Conservation (phyloP, 768 basidiomycete genomes). For the Russula ochroleuca region DNA sequence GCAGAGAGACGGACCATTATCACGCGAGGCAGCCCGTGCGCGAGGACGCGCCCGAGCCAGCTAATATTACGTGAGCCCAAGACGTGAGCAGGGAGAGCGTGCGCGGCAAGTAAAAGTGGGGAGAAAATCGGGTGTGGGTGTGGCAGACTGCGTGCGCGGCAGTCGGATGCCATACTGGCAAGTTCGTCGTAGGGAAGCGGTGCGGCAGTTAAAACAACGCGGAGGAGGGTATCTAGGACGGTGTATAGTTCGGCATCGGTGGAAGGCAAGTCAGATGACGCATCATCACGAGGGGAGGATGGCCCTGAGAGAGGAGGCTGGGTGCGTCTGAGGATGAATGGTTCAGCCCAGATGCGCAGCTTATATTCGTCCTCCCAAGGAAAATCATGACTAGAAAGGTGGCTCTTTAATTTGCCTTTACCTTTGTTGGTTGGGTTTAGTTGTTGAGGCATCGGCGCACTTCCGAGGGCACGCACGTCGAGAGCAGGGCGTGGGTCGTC, state of each 20-base stretch:
- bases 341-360: slow-evolving; percentile 31
- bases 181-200: slow-evolving; percentile 32
- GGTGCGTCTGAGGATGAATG: slow-evolving; percentile 26
- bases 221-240: slow-evolving; percentile 35
- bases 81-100: slow-evolving; percentile 17
- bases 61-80: slow-evolving; percentile 34
- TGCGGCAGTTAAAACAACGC: slow-evolving; percentile 35
- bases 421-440: not conserved
- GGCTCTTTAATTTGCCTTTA: slow-evolving; percentile 5
- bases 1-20: slow-evolving; percentile 26
- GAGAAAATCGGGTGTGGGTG: slow-evolving; percentile 33
- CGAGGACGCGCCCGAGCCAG: slow-evolving; percentile 37
- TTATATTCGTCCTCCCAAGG: slow-evolving; percentile 31
- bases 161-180: slow-evolving; percentile 17
- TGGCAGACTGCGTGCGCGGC: not conserved
- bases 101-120: slow-evolving; percentile 34
- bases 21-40: slow-evolving; percentile 36
- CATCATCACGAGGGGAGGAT: too few species aligned
- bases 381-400: not conserved
- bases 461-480: slow-evolving; percentile 1
- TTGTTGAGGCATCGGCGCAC: not conserved
- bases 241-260: slow-evolving; percentile 25
- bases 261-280: not conserved
- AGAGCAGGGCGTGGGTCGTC: slow-evolving; percentile 34
- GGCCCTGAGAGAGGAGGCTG: not conserved